These are phyloP conservation scores for Talaromyces sp. DNA, from an alignment of 2,329 filamentous ascomycete genomes.

Conservation along the genomic window DNA sequence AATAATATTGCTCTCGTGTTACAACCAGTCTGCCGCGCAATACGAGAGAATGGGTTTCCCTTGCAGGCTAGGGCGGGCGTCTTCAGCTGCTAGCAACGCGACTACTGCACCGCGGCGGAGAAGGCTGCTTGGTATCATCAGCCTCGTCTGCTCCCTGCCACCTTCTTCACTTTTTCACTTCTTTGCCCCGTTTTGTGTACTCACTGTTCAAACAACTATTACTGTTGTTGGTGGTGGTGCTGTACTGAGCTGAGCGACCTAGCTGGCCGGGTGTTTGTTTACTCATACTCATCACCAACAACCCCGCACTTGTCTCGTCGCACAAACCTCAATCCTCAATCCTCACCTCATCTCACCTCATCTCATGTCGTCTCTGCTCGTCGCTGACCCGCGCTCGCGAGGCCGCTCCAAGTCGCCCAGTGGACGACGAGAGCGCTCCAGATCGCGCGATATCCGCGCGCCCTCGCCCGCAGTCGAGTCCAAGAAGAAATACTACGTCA, in stretches of 20 bases:
- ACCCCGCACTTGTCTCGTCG: background rate
- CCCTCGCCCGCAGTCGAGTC: constrained; percentile 22
- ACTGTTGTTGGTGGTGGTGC: background rate
- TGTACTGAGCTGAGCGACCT: background rate
- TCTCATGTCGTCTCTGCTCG: constrained; percentile 32
- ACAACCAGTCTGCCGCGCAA: background rate
- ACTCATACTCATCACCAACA: background rate
- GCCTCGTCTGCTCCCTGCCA: constrained; percentile 2
- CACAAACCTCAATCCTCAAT: background rate
- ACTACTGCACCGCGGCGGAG: background rate
- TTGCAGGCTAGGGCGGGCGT: background rate
- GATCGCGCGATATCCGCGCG: constrained; percentile 37
- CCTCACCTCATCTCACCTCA: background rate
- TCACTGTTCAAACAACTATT: background rate
- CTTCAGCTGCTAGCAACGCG: background rate
- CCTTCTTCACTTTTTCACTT: background rate
- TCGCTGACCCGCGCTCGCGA: constrained; percentile 38
- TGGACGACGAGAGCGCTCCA: constrained; percentile 38
- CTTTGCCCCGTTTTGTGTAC: background rate
- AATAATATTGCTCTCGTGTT: no score
- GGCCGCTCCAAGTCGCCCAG: constrained; percentile 43
- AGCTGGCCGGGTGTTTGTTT: background rate
- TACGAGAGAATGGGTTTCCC: background rate
- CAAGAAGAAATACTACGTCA: constrained; percentile 24
- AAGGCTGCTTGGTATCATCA: constrained; percentile 10